phyloP scores from a whole-genome alignment of 2,329 filamentous ascomycete genomes.

The Colletotrichum spinosum region DNA sequence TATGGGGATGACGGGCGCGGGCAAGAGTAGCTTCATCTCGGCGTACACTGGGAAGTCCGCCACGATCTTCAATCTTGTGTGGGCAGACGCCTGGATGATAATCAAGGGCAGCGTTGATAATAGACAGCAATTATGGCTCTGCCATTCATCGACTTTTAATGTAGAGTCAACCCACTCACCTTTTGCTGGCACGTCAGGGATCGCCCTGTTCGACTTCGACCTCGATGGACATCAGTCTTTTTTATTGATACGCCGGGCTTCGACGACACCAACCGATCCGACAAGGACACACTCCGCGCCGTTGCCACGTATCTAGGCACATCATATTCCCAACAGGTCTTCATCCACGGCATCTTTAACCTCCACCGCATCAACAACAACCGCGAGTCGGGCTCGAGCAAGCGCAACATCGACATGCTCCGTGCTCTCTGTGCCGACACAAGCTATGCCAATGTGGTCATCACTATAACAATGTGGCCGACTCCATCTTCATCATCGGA shows the following conservation, averaged over 20 bases:
- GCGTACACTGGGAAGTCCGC: neutral
- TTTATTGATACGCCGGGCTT: conserved; percentile 59
- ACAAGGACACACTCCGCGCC: conserved; percentile 43
- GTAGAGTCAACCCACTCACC: neutral
- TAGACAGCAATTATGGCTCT: neutral
- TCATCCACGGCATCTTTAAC: conserved; percentile 52
- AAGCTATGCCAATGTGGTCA: conserved; percentile 46
- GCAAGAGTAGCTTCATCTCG: conserved; percentile 10
- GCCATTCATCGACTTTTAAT: neutral
- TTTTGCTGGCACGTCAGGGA: neutral
- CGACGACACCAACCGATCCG: conserved; percentile 52
- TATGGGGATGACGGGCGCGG: conserved; percentile 11
- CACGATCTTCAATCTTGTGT: neutral
- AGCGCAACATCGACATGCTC: conserved; percentile 53
- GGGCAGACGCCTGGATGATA: neutral
- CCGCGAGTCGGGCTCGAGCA: conserved; percentile 48
- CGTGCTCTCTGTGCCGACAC: conserved; percentile 50
- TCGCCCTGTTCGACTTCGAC: neutral
- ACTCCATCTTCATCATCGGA: neutral
- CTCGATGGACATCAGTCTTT: conserved; percentile 37
- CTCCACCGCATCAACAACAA: conserved; percentile 51
- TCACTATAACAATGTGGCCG: conserved; percentile 52
- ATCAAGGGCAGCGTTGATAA: neutral
- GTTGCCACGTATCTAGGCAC: conserved; percentile 48
- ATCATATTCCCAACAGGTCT: conserved; percentile 41